phyloP scores from a whole-genome alignment of 768 basidiomycete species.

The Brasilioporus rufonigricans region DNA sequence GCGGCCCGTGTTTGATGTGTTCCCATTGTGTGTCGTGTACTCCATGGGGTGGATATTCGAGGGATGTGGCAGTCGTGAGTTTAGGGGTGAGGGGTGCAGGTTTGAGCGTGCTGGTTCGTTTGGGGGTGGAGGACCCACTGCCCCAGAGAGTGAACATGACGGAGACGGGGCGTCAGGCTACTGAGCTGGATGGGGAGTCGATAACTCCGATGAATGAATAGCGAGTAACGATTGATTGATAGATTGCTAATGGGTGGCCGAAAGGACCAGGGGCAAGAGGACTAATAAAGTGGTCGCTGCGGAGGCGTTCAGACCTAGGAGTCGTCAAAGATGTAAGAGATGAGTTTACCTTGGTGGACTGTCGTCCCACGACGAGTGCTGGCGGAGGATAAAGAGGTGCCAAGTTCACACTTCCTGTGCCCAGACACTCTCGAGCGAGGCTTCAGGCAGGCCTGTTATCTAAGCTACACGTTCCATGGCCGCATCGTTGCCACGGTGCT shows the following conservation, averaged over 20 bases:
- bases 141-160: slow-evolving; percentile 9
- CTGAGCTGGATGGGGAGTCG: neutral
- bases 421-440: neutral
- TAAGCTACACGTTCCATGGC: slow-evolving; percentile 16
- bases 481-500: slow-evolving; percentile 2
- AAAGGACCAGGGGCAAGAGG: neutral
- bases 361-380: neutral
- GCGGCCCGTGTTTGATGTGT: slow-evolving; percentile 15
- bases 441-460: slow-evolving; percentile 12
- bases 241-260: neutral
- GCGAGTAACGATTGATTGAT: neutral
- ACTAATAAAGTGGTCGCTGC: neutral
- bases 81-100: slow-evolving; percentile 22
- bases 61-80: slow-evolving; percentile 14
- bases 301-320: neutral
- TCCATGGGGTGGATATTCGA: slow-evolving; percentile 7
- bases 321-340: neutral
- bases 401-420: neutral
- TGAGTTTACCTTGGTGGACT: neutral
- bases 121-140: slow-evolving; percentile 15
- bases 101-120: slow-evolving; percentile 17
- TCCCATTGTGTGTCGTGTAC: slow-evolving; percentile 24
- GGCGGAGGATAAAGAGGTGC: neutral
- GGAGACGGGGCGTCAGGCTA: neutral
- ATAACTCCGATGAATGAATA: neutral